Conservation (phyloP, 225 moss, liverwort and hornwort species). For the Polytrichum formosum region DNA sequence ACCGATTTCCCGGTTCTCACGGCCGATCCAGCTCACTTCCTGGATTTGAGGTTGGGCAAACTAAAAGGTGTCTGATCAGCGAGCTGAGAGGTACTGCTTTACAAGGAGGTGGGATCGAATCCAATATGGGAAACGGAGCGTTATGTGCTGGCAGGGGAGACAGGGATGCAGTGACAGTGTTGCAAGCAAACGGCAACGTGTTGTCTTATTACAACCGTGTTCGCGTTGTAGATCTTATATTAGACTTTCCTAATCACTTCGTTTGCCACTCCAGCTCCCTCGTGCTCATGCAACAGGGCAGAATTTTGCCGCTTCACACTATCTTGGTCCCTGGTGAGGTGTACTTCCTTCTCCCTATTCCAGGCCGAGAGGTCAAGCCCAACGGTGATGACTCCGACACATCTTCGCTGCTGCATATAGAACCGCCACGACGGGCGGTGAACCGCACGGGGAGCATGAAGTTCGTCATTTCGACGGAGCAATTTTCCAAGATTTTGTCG, state of each 20-base stretch:
- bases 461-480: constrained; percentile 88
- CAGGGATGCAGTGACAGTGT: constrained; percentile 55
- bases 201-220: constrained; percentile 46
- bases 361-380: constrained; percentile 12
- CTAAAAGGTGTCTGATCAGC: too few relatives aligned
- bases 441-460: constrained; percentile 66
- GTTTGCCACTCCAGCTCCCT: constrained; percentile 87
- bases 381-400: constrained; percentile 16
- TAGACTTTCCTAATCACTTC: constrained; percentile 70
- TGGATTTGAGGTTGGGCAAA: too few relatives aligned
- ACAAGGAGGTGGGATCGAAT: background rate
- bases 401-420: constrained; percentile 30
- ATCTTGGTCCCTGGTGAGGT: constrained; percentile 67
- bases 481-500: constrained; percentile 72
- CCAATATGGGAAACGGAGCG: constrained; percentile 69
- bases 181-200: constrained; percentile 73
- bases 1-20: too few relatives aligned
- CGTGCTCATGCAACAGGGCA: constrained; percentile 68
- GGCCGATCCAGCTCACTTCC: too few relatives aligned
- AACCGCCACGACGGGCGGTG: constrained; percentile 13
- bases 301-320: constrained; percentile 60
- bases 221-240: constrained; percentile 72
- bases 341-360: constrained; percentile 80
- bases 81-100: too few relatives aligned
- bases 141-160: constrained; percentile 45